These are phyloP conservation scores for Mariannaea sp. DNA, from an alignment of 2,329 filamentous ascomycete genomes.

Conservation along the genomic window DNA sequence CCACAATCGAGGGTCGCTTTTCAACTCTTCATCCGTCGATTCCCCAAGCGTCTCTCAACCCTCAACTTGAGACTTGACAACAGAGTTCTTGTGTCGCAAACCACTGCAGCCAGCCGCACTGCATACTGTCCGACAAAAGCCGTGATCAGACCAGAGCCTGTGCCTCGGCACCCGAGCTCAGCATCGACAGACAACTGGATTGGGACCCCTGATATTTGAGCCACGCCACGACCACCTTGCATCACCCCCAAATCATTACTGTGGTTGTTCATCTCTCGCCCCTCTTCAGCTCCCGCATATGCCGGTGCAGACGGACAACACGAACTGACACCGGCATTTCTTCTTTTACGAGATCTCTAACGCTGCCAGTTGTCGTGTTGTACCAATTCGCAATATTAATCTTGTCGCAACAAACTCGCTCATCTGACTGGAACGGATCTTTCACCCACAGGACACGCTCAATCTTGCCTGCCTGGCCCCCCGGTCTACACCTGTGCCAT, in stretches of 20 bases:
- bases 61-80: neutral
- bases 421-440: neutral
- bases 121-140: neutral
- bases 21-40: constrained; percentile 6
- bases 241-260: neutral
- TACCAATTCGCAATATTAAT: neutral
- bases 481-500: too few species aligned
- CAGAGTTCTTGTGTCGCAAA: neutral
- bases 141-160: neutral
- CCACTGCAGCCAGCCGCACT: neutral
- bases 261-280: neutral
- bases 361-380: neutral
- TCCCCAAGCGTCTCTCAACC: neutral
- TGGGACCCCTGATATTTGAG: constrained; percentile 3
- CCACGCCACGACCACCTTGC: constrained; percentile 4
- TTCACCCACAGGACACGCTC: constrained; percentile 4
- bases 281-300: neutral
- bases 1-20: constrained; percentile 1
- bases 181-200: neutral
- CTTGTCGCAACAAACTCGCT: neutral
- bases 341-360: neutral
- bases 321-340: neutral
- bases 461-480: too few species aligned
- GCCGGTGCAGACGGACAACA: neutral
- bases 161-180: neutral